Base-by-base conservation (phyloP, 495 filamentous ascomycete species). In the Penicillium fimorum region DNA sequence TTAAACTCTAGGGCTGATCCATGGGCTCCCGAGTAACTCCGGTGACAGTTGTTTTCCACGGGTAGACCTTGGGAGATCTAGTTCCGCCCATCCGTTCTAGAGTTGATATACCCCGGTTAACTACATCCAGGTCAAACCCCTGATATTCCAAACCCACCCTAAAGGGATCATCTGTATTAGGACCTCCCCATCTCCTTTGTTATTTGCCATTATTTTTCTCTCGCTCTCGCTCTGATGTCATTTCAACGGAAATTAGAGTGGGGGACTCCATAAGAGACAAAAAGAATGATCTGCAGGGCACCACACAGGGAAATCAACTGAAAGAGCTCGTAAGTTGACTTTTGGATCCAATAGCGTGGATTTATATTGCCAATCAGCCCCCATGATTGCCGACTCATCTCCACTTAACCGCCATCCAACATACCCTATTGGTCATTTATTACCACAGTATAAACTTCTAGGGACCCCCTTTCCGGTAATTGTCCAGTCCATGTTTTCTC, bases 201-300 rank as follows among this genome's bases (percentile, higher is more conserved):
- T 18, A 40, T 46, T 35, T 24, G 41, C 17, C 22, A 2, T 44
- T 27, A 5, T 13, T 40, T 52, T 20, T 29, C 15, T 38, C 5
- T 38, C 5, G n/a, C 0, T 17, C 6, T 37, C 12, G 20, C n/a
- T 42, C 25, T 43, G 24, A 27, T 54, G 41, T 46, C 29, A 54
- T 54, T 18, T 22, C 15, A 35, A 53, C 17, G 42, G 51, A 54
- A 54, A 54, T 47, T 54, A 25, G 4, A n/a, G 42, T 54, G 52
- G 52, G 13, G n/a, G n/a, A n/a, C n/a, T n/a, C n/a, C n/a, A 22
- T 8, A n/a, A 52, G n/a, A 17, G 30, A 46, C 15, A 38, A 35
- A 38, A 35, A 37, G n/a, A 33, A 54, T 47, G 42, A 54, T 54
- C 52, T 54, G 29, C 52, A 38, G 13, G 17, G 15, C 13, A 35